These are phyloP conservation scores for Aspergillus oerlinghausenensis DNA, from an alignment of 2,329 filamentous ascomycete species.

Conservation along the genomic window DNA sequence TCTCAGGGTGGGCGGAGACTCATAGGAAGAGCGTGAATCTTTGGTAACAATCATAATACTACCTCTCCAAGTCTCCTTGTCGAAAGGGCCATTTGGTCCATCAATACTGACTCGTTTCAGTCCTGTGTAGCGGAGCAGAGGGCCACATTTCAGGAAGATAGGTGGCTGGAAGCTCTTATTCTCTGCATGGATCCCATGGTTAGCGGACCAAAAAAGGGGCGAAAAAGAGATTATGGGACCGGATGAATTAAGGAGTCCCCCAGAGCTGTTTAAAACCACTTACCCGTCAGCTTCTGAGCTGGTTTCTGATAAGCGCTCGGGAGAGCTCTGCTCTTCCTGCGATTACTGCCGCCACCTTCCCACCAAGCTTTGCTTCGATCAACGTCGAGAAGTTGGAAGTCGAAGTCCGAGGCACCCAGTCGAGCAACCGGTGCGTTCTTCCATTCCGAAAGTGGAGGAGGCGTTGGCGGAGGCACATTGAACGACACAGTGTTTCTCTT, in stretches of 20 bases:
- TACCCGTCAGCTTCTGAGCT: constrained; percentile 30
- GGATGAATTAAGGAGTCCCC: not conserved
- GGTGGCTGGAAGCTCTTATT: constrained; percentile 72
- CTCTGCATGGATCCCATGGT: constrained; percentile 39
- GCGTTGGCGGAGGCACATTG: constrained; percentile 43
- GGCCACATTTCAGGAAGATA: constrained; percentile 83
- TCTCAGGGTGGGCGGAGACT: constrained; percentile 69
- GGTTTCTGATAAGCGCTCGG: constrained; percentile 32
- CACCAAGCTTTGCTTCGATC: constrained; percentile 68
- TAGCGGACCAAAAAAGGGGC: not conserved
- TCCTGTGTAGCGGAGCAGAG: constrained; percentile 83
- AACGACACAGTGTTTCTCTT: constrained; percentile 43
- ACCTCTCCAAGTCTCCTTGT: constrained; percentile 84
- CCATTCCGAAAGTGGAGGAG: constrained; percentile 58
- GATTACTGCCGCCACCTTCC: constrained; percentile 55
- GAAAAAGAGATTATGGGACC: not conserved
- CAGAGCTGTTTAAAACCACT: not conserved
- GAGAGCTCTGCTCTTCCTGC: constrained; percentile 44
- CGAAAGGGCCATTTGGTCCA: constrained; percentile 36
- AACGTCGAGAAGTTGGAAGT: constrained; percentile 47
- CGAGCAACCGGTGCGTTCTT: constrained; percentile 61
- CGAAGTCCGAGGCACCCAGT: constrained; percentile 55
- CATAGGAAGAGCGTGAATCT: constrained; percentile 78
- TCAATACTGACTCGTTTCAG: constrained; percentile 54
- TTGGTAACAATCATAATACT: constrained; percentile 93